phyloP scores from a whole-genome alignment of 805 yeast species.

The Wickerhamiella siamensis region DNA sequence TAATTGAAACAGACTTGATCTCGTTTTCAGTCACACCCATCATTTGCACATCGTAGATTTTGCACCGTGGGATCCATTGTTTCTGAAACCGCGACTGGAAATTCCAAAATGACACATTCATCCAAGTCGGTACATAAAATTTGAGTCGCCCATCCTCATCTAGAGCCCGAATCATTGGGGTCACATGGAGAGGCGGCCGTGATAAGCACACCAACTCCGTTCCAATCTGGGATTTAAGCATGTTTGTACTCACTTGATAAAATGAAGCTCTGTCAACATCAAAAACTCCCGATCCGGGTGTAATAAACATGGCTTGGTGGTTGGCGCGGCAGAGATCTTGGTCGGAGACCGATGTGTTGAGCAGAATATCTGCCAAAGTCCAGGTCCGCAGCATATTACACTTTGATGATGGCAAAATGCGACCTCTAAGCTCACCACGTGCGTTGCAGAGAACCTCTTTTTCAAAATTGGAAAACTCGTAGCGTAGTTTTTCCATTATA shows the following conservation, averaged over 20 bases:
- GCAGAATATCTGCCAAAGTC: constrained; percentile 64
- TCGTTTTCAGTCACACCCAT: constrained; percentile 96
- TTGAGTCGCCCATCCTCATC: constrained; percentile 14
- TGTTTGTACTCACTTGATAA: constrained; percentile 56
- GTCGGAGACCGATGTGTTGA: constrained; percentile 64
- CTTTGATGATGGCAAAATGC: constrained; percentile 71
- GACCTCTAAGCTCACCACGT: constrained; percentile 38
- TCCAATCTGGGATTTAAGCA: constrained; percentile 68
- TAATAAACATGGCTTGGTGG: constrained; percentile 73
- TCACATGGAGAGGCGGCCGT: constrained; percentile 82
- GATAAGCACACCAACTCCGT: constrained; percentile 80
- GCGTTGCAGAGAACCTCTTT: constrained; percentile 48
- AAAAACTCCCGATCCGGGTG: constrained; percentile 88
- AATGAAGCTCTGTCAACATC: constrained; percentile 78
- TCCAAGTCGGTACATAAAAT: constrained; percentile 87
- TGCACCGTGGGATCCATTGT: constrained; percentile 85
- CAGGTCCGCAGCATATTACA: constrained; percentile 83
- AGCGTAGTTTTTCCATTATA: constrained; percentile 73
- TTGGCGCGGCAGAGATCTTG: constrained; percentile 81
- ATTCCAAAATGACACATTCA: constrained; percentile 84
- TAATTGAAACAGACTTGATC: constrained; percentile 50
- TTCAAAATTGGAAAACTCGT: constrained; percentile 72
- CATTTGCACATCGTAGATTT: constrained; percentile 91
- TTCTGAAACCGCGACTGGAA: constrained; percentile 33
- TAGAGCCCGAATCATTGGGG: constrained; percentile 66